A percentile compares a stretch with the other conserved stretches of the same genome.
These are phyloP conservation scores for Asparagopsis taxiformis DNA, from an alignment of 31 red algal genomes.

Conservation along the genomic window DNA sequence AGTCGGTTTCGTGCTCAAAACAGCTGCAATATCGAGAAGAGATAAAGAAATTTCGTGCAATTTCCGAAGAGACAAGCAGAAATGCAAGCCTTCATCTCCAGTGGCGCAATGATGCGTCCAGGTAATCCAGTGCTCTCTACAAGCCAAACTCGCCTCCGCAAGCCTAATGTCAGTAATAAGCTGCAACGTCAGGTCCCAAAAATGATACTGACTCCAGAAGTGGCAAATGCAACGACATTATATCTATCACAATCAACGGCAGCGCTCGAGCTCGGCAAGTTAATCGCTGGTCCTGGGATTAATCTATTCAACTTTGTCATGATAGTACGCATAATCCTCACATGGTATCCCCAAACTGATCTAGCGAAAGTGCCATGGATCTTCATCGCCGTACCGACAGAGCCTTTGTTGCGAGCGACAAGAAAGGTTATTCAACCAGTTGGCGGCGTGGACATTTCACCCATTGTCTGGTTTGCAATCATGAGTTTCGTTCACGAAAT, in stretches of 20 bases:
- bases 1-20: too few species aligned
- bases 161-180: too few species aligned
- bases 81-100: slow-evolving; percentile 8
- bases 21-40: too few species aligned
- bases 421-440: slow-evolving; percentile 79
- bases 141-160: too few species aligned
- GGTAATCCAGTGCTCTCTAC: background rate
- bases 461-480: slow-evolving; percentile 93
- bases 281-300: slow-evolving; percentile 67
- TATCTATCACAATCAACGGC: slow-evolving; percentile 21
- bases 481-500: slow-evolving; percentile 90
- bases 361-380: slow-evolving; percentile 73
- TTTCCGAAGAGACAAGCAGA: too few species aligned
- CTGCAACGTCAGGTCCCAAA: too few species aligned
- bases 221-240: background rate
- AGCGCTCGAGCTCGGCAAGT: slow-evolving; percentile 27
- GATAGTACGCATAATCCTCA: slow-evolving; percentile 80
- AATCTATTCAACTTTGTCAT: slow-evolving; percentile 83
- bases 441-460: slow-evolving; percentile 94
- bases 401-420: slow-evolving; percentile 81
- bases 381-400: slow-evolving; percentile 76
- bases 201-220: too few species aligned
- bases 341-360: slow-evolving; percentile 92
- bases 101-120: background rate
- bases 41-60: too few species aligned